Evolutionary conservation across 1,284 basidiomycete genomes (phyloP).

Genomic region (Gastroboletus turbinatus): DNA sequence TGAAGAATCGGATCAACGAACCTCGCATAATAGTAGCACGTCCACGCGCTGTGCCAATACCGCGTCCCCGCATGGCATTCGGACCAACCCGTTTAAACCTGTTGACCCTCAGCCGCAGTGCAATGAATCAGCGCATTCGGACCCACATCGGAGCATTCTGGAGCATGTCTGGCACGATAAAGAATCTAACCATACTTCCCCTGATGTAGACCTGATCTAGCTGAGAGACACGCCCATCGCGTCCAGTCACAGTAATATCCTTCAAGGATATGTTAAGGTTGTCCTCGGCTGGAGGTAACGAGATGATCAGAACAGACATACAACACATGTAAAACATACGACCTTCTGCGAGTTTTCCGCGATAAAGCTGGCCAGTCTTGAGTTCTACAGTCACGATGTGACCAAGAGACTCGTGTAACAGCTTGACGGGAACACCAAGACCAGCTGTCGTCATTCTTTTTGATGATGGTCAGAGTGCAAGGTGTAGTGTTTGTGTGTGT

Average conservation of each 20-base stretch:
- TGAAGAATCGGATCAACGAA: conserved; percentile 37
- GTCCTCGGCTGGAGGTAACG: conserved; percentile 79
- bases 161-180: conserved; percentile 99
- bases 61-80: conserved; percentile 97
- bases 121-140: not conserved
- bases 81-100: conserved; percentile 99
- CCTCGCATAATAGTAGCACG: conserved; percentile 96
- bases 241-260: conserved; percentile 96
- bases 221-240: conserved; percentile 98
- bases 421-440: conserved; percentile 89
- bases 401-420: conserved; percentile 91
- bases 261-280: conserved; percentile 96
- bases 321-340: conserved; percentile 16
- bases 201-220: conserved; percentile 99
- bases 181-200: conserved; percentile 97
- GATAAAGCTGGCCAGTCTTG: conserved; percentile 95
- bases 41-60: conserved; percentile 97
- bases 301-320: conserved; percentile 23
- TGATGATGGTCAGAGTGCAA: conserved; percentile 11
- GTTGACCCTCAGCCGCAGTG: conserved; percentile 15
- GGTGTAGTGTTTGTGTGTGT: conserved; percentile 22
- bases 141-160: conserved; percentile 98
- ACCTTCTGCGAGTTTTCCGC: conserved; percentile 97
- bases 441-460: conserved; percentile 42
- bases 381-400: conserved; percentile 98